A percentile compares a stretch with the other conserved stretches of the same genome.
Conservation (phyloP, 2,329 filamentous ascomycete species). For the Trichoderma pleuroti region DNA sequence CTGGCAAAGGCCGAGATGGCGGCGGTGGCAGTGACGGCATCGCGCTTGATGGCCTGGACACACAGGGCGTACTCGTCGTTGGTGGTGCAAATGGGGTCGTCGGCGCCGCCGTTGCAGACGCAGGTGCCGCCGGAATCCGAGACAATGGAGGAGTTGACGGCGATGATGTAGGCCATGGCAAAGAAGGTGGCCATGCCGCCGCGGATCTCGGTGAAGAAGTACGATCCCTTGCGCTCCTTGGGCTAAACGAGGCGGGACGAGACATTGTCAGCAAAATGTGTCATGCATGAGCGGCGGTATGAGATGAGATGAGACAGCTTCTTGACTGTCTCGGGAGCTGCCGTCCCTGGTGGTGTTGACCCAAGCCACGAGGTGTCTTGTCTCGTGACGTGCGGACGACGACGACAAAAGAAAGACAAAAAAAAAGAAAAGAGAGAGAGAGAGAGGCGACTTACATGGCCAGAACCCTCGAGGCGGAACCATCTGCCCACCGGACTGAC, state of each 20-base stretch:
- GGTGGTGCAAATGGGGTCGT: slow-evolving; percentile 49
- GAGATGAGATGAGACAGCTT: neutral
- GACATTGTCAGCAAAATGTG: neutral
- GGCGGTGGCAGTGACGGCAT: slow-evolving; percentile 80
- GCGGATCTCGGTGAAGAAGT: slow-evolving; percentile 79
- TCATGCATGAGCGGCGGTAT: neutral
- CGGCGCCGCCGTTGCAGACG: slow-evolving; percentile 56
- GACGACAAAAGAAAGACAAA: neutral
- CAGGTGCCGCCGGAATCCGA: slow-evolving; percentile 72
- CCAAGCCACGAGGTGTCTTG: neutral
- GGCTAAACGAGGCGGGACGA: slow-evolving; percentile 41
- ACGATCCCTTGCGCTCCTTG: slow-evolving; percentile 67
- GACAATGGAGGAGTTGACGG: slow-evolving; percentile 51
- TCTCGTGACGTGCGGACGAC: neutral
- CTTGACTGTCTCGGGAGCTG: neutral
- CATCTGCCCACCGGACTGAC: slow-evolving; percentile 63
- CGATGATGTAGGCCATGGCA: slow-evolving; percentile 55
- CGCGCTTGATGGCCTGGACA: slow-evolving; percentile 62
- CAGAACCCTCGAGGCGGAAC: slow-evolving; percentile 78
- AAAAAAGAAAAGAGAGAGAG: neutral
- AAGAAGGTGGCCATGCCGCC: slow-evolving; percentile 80
- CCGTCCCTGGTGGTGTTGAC: neutral
- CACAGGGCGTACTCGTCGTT: slow-evolving; percentile 64
- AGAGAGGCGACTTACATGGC: slow-evolving; percentile 60
- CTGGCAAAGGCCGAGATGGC: slow-evolving; percentile 74